Percentiles rank a stretch among this genome's conserved stretches.
Conservation (phyloP, 2,329 filamentous ascomycete genomes). For the Hymenoscyphus fructigenus region DNA sequence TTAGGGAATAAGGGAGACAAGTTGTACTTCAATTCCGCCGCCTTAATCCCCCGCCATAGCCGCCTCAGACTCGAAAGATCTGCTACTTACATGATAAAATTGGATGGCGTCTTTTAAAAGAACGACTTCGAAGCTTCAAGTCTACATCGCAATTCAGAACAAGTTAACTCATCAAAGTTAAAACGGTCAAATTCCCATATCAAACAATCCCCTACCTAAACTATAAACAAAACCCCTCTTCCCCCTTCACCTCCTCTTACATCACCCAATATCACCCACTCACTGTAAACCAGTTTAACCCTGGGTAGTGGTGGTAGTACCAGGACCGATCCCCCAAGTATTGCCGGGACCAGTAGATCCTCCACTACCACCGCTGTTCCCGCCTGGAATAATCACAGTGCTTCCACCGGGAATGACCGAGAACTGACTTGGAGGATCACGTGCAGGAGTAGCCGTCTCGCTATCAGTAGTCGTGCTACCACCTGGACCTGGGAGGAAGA, state of each 20-base stretch:
- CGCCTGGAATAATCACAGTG: conserved; percentile 4
- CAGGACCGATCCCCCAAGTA: conserved; percentile 8
- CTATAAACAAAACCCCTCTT: neutral
- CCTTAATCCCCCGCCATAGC: no score
- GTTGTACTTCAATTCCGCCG: no score
- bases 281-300: neutral
- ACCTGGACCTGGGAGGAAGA: conserved; percentile 10
- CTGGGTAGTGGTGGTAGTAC: conserved; percentile 8
- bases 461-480: neutral
- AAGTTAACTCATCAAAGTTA: no score
- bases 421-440: conserved; percentile 1
- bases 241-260: no score
- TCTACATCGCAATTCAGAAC: no score
- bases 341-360: neutral
- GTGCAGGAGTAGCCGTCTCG: neutral
- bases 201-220: neutral
- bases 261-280: neutral
- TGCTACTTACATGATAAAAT: no score
- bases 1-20: no score
- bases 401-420: conserved; percentile 12
- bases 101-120: no score
- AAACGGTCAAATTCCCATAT: no score
- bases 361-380: neutral
- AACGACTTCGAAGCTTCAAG: no score
- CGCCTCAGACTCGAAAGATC: no score